Base-by-base conservation (phyloP, 106 monocot species). In the Dendrobium chrysotoxum region DNA sequence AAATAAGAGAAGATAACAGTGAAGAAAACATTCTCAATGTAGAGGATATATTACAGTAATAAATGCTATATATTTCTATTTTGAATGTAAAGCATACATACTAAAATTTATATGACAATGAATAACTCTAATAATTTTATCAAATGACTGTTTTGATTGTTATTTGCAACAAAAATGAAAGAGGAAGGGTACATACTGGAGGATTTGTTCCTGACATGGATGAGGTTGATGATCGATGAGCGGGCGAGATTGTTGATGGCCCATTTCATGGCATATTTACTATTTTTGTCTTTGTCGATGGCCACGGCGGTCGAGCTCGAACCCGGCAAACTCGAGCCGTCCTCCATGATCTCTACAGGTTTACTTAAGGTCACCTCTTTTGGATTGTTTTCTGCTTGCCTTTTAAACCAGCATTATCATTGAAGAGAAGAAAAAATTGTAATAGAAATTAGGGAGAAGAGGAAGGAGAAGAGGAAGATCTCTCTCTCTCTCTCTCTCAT, bases 261-360 rank as follows among this genome's bases (percentile, higher is more conserved):
- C 83, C 83, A 83, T 83, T 73, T 83, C 75, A 92, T 87, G 23
- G 97, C 89, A 7, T 81, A 83, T 81, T 85, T 85, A 85, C 94
- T 92, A 80, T 80, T 89, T 84, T 88, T 92, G 80, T 94, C 94
- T 75, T 44, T 82, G 81, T 97, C 97, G 18, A 94, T 53, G 23
- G 94, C 94, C 72, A 97, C 97, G 13, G 85, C 92, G 28, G 90
- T 90, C 18, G 61, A 17, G 42, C 23, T 28, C 28, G n/a, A 9
- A 25, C 35, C 90, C 28, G 89, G 87, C 18, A 72, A 20, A 38
- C 28, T 31, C 23, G 18, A 7, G n/a, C 39, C 15, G 6, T 66
- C 50, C 11, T 57, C 20, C 16, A 21, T 18, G 16, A 57, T n/a
- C 61, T 35, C 70, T 5, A 30, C 28, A 35, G 70, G 28, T 35